A percentile compares a stretch with the other conserved stretches of the same genome.
Conservation (phyloP, 768 basidiomycete genomes). For the Podaxis sp. region DNA sequence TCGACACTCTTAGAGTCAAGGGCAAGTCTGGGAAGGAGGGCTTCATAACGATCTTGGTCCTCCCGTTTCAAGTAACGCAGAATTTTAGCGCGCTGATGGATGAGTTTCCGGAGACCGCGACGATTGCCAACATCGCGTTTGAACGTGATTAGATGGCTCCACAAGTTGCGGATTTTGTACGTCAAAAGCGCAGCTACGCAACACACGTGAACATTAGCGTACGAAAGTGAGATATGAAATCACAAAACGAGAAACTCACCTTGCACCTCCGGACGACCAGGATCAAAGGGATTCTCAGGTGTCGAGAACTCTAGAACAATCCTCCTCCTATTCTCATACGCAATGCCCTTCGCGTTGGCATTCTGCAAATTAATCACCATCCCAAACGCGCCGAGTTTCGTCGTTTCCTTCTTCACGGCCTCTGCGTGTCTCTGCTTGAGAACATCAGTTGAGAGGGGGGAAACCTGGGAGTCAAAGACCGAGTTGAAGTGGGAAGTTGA, state of each 20-base stretch:
- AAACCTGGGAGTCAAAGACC: constrained; percentile 14
- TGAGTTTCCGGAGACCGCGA: constrained; percentile 70
- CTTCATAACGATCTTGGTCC: constrained; percentile 72
- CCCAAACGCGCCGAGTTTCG: constrained; percentile 59
- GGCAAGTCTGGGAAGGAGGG: constrained; percentile 68
- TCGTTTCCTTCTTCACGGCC: constrained; percentile 28
- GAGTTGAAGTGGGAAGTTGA: constrained; percentile 1
- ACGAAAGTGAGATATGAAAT: neutral
- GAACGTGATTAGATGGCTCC: constrained; percentile 66
- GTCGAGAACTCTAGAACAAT: constrained; percentile 80
- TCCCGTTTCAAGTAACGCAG: constrained; percentile 73
- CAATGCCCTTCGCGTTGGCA: constrained; percentile 83
- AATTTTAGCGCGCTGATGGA: constrained; percentile 82
- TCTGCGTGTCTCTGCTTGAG: constrained; percentile 12
- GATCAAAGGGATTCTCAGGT: constrained; percentile 62
- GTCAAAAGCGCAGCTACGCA: constrained; percentile 81
- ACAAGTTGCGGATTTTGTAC: constrained; percentile 79
- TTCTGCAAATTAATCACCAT: constrained; percentile 82
- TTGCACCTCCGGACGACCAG: constrained; percentile 89
- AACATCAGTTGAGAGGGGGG: neutral
- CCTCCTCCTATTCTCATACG: constrained; percentile 81
- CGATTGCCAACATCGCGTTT: constrained; percentile 79
- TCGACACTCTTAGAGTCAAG: constrained; percentile 81
- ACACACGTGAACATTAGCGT: neutral
- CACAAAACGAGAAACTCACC: constrained; percentile 46